These are phyloP conservation scores for Liriodendron chinense DNA, from an alignment of 164 flowering plant species.

Conservation along the genomic window DNA sequence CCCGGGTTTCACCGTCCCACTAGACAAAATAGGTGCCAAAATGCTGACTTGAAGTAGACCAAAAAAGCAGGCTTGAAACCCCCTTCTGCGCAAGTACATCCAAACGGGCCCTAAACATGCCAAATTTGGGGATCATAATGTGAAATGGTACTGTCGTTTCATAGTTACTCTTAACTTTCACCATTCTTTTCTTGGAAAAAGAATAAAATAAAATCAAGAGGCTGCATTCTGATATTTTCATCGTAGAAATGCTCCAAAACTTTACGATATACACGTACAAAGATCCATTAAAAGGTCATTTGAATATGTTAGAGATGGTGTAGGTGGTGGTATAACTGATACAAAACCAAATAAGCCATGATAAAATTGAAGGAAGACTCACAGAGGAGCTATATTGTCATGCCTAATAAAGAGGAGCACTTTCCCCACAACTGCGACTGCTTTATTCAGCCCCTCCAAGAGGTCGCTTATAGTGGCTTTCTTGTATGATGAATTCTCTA, in stretches of 20 bases:
- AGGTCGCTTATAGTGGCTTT: conserved; percentile 46
- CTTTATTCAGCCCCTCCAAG: conserved; percentile 65
- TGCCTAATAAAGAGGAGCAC: conserved; percentile 66
- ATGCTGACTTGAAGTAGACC: too few relatives aligned
- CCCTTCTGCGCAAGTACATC: too few relatives aligned
- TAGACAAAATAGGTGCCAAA: too few relatives aligned
- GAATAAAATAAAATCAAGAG: too few relatives aligned
- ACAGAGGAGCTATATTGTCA: conserved; percentile 68
- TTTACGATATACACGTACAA: background rate
- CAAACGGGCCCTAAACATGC: too few relatives aligned
- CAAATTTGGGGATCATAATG: too few relatives aligned
- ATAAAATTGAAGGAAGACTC: conserved; percentile 26
- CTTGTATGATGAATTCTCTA: conserved; percentile 59
- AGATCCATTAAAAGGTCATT: background rate
- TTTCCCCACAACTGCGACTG: conserved; percentile 56
- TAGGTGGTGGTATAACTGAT: background rate
- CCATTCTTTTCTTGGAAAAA: too few relatives aligned
- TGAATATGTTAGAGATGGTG: background rate
- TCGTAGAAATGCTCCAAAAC: background rate
- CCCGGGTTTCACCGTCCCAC: too few relatives aligned
- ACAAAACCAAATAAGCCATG: conserved; percentile 1
- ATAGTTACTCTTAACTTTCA: too few relatives aligned
- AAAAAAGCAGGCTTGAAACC: too few relatives aligned
- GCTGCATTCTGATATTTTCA: background rate
- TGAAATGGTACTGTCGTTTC: too few relatives aligned